Conservation (phyloP, 495 filamentous ascomycete species). For the Talaromyces ruber region DNA sequence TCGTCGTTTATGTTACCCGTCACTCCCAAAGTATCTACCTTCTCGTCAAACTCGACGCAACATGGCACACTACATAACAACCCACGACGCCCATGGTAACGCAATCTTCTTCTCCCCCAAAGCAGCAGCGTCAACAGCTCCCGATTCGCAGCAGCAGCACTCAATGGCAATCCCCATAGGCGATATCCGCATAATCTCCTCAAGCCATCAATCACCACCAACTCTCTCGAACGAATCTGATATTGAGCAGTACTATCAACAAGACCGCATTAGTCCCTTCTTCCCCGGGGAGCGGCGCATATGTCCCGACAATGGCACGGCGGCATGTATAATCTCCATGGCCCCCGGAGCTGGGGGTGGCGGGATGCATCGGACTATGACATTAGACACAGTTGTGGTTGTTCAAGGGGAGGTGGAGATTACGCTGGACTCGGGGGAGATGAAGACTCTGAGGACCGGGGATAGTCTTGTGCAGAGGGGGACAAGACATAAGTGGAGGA, state of each 20-base stretch:
- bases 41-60: neutral
- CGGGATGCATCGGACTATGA: slow-evolving; percentile 38
- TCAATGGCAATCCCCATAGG: neutral
- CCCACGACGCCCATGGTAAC: neutral
- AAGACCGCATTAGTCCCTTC: neutral
- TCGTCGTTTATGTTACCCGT: neutral
- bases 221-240: neutral
- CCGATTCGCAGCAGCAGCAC: neutral
- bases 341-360: neutral
- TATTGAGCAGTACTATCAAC: neutral
- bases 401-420: slow-evolving; percentile 56
- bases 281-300: neutral
- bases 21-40: neutral
- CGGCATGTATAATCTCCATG: neutral
- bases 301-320: neutral
- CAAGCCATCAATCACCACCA: neutral
- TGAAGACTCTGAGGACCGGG: slow-evolving; percentile 43
- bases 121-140: no score
- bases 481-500: slow-evolving; percentile 60
- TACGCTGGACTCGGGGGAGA: slow-evolving; percentile 52
- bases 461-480: slow-evolving; percentile 58
- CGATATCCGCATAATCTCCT: neutral
- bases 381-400: slow-evolving; percentile 58
- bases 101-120: neutral
- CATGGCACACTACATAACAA: neutral